These are phyloP conservation scores for Ambrosia trifida DNA, from an alignment of 129 eudicot genomes.

Conservation along the genomic window DNA sequence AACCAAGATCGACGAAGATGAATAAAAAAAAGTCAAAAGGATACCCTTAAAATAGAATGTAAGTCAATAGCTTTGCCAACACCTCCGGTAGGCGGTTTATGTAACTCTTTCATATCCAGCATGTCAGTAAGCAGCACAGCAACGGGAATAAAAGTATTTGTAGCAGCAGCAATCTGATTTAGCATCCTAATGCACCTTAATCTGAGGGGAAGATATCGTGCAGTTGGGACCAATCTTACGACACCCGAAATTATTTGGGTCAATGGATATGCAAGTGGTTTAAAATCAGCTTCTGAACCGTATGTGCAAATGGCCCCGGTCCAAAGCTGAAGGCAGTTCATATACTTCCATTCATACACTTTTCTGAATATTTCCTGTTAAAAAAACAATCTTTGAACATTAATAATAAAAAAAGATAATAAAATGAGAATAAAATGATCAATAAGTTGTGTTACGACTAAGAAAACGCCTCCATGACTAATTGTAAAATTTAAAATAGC, in stretches of 20 bases:
- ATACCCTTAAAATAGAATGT: constrained; percentile 64
- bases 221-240: constrained; percentile 88
- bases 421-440: background rate
- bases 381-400: background rate
- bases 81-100: constrained; percentile 87
- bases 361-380: constrained; percentile 49
- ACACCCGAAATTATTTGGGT: constrained; percentile 86
- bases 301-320: constrained; percentile 84
- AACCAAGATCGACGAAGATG: background rate
- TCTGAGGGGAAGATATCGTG: constrained; percentile 87
- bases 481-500: no score
- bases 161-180: constrained; percentile 79
- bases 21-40: background rate
- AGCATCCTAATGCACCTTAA: constrained; percentile 91
- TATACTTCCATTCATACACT: constrained; percentile 94
- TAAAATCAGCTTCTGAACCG: constrained; percentile 75
- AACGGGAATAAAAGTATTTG: constrained; percentile 80
- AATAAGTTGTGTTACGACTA: background rate
- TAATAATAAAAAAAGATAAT: background rate
- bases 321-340: constrained; percentile 97
- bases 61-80: constrained; percentile 86
- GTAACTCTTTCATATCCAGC: constrained; percentile 89
- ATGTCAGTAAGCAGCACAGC: constrained; percentile 78
- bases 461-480: no score
- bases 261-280: constrained; percentile 89